phyloP scores from a whole-genome alignment of 306 rosid species.

The Medicago lupulina region DNA sequence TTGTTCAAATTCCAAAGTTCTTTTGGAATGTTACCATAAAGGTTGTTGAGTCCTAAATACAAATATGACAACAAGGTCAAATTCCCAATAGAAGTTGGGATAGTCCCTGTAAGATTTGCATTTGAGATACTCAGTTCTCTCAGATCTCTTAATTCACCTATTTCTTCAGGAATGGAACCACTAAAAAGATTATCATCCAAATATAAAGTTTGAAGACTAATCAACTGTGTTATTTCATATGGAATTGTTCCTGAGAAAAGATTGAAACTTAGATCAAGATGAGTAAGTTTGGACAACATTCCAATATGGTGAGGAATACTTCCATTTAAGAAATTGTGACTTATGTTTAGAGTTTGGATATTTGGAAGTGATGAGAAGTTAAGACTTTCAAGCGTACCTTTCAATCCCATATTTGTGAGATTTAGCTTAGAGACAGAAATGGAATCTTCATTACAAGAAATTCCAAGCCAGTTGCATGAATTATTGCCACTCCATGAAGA shows the following conservation, averaged over 20 bases:
- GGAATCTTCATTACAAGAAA: neutral
- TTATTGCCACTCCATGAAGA: slow-evolving; percentile 5
- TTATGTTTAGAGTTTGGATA: neutral
- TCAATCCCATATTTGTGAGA: neutral
- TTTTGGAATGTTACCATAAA: slow-evolving; percentile 1
- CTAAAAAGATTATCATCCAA: neutral
- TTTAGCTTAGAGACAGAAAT: neutral
- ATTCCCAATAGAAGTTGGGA: neutral
- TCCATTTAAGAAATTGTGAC: neutral
- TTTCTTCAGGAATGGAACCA: neutral
- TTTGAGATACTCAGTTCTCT: neutral
- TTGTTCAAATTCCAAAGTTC: slow-evolving; percentile 11
- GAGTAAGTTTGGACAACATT: neutral
- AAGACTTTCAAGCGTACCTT: neutral
- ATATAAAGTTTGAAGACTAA: neutral
- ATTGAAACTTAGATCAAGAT: neutral
- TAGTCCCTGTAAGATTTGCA: neutral
- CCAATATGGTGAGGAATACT: neutral
- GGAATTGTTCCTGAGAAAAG: neutral
- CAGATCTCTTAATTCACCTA: neutral
- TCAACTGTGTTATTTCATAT: neutral
- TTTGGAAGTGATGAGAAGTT: neutral
- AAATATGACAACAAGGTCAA: neutral
- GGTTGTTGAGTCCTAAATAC: neutral
- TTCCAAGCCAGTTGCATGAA: slow-evolving; percentile 1